Evolutionary conservation across 192 early-diverging fungal species (phyloP).

Genomic region (Coemansia sp.): DNA sequence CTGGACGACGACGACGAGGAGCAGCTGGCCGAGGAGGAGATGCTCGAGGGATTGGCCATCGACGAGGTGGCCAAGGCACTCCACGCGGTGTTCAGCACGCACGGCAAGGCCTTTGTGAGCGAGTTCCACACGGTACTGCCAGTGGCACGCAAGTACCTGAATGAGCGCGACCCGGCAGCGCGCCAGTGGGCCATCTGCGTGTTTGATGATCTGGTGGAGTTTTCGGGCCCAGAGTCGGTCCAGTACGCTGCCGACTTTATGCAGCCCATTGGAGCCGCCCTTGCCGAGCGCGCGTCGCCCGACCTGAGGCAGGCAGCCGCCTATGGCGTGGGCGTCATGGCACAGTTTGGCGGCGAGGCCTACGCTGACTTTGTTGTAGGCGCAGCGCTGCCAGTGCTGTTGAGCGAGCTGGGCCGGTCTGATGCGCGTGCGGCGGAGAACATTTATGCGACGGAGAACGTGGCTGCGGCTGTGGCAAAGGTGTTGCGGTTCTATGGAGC

Average conservation of each 20-base stretch:
- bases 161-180: slow-evolving; percentile 65
- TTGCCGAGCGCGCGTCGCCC: slow-evolving; percentile 38
- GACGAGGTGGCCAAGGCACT: slow-evolving; percentile 83
- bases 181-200: slow-evolving; percentile 95
- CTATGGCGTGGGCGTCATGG: slow-evolving; percentile 93
- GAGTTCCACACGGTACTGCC: slow-evolving; percentile 83
- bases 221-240: slow-evolving; percentile 70
- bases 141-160: slow-evolving; percentile 66
- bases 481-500: slow-evolving; percentile 69
- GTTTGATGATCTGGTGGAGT: slow-evolving; percentile 93
- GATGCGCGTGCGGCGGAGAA: slow-evolving; percentile 74
- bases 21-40: slow-evolving; percentile 77
- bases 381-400: slow-evolving; percentile 75
- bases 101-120: slow-evolving; percentile 73
- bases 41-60: slow-evolving; percentile 61
- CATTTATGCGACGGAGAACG: slow-evolving; percentile 91
- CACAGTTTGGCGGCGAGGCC: slow-evolving; percentile 81
- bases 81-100: slow-evolving; percentile 78
- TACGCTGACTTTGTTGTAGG: slow-evolving; percentile 73
- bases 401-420: slow-evolving; percentile 67
- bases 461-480: slow-evolving; percentile 89
- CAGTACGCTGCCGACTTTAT: slow-evolving; percentile 67
- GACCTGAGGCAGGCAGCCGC: slow-evolving; percentile 94
- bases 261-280: slow-evolving; percentile 31
- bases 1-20: slow-evolving; percentile 96